Conservation (phyloP, 257 asterid species). For the Nicotiana sylvestris region DNA sequence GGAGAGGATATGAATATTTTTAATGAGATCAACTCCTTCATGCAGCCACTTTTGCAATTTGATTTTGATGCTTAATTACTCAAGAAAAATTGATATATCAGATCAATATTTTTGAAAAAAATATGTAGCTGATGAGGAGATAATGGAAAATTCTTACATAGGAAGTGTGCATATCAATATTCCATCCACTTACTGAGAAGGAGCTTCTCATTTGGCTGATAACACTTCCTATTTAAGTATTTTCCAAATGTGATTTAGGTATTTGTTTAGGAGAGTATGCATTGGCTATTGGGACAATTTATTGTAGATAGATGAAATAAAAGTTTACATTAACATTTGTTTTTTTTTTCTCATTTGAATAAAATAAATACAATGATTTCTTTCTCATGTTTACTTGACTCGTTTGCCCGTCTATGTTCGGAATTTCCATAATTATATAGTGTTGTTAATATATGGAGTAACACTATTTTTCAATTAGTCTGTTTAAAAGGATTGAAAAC, state of each 20-base stretch:
- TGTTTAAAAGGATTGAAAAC: too few relatives aligned
- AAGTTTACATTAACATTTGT: background rate
- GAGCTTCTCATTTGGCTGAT: background rate
- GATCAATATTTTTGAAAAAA: background rate
- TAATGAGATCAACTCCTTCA: conserved; percentile 60
- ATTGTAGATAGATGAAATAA: conserved; percentile 6
- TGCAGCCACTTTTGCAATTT: conserved; percentile 58
- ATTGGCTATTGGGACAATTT: background rate
- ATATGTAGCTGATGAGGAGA: background rate
- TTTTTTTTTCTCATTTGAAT: background rate
- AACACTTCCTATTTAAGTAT: conserved; percentile 16
- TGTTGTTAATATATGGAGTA: too few relatives aligned
- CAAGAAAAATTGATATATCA: background rate
- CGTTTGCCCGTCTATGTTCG: background rate
- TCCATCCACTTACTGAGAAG: background rate
- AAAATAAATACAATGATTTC: background rate
- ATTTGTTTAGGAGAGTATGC: background rate
- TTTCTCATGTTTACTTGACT: background rate
- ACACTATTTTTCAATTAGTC: too few relatives aligned
- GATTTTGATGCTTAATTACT: conserved; percentile 36
- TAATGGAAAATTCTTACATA: conserved; percentile 9
- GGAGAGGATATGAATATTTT: conserved; percentile 46
- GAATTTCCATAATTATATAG: too few relatives aligned
- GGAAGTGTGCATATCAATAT: conserved; percentile 6
- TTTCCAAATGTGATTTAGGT: background rate